Evolutionary conservation across 306 rosid genomes (phyloP).

Genomic region (Acacia crassicarpa): DNA sequence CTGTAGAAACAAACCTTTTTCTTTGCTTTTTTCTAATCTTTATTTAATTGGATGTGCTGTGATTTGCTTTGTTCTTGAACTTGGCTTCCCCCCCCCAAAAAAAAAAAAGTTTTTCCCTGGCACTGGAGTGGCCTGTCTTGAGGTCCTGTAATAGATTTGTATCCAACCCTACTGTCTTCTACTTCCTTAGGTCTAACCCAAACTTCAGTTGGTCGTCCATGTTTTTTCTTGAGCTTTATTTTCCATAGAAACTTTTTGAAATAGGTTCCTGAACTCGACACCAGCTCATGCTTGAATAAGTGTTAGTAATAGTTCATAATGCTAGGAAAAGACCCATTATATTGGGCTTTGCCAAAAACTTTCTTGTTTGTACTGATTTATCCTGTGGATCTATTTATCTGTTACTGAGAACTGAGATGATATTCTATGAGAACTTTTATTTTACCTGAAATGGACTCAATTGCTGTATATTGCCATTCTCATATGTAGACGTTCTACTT

Average conservation of each 20-base stretch:
- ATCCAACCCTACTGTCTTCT: background rate
- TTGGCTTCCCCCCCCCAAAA: background rate
- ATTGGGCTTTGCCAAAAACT: background rate
- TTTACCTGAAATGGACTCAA: background rate
- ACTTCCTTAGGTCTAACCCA: background rate
- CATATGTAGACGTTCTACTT: background rate
- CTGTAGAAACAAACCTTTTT: background rate
- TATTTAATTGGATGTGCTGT: background rate
- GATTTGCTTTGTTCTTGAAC: background rate
- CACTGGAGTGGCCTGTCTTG: background rate
- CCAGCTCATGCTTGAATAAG: background rate
- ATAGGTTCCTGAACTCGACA: background rate
- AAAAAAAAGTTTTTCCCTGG: background rate
- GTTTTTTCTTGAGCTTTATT: background rate
- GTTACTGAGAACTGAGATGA: background rate
- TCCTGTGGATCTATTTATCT: background rate
- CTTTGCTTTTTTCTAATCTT: background rate
- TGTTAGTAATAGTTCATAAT: background rate
- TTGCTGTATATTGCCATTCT: background rate
- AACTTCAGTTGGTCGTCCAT: background rate
- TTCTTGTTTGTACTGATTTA: background rate
- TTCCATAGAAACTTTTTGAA: background rate
- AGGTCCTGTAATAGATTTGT: background rate
- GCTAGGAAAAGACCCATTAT: background rate
- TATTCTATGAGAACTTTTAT: background rate